Evolutionary conservation across 176 grass and related monocot genomes (phyloP).

Genomic region (Rhynchospora pubera): DNA sequence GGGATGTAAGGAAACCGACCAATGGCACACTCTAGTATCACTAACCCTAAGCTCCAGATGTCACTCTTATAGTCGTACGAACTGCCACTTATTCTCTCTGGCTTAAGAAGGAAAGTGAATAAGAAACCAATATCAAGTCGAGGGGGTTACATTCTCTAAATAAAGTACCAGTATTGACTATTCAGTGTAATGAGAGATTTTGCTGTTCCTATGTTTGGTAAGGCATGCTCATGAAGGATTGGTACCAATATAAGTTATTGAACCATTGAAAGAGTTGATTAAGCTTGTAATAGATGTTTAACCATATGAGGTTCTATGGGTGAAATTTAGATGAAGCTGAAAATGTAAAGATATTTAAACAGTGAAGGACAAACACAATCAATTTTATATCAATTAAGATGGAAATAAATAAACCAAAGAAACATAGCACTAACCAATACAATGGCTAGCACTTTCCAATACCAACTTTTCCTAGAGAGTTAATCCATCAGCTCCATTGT

Average conservation of each 20-base stretch:
- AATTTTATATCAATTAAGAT: background rate
- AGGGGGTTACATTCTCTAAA: background rate
- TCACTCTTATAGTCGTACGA: slow-evolving; percentile 98
- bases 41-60: slow-evolving; percentile 95
- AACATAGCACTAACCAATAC: background rate
- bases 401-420: background rate
- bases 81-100: slow-evolving; percentile 87
- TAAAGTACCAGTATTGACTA: background rate
- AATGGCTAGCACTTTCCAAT: background rate
- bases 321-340: background rate
- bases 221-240: background rate
- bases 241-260: background rate
- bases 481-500: background rate
- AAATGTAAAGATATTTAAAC: background rate
- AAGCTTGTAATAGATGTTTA: background rate
- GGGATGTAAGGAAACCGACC: slow-evolving; percentile 87
- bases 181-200: too few species aligned
- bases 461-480: background rate
- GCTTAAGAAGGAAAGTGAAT: slow-evolving; percentile 36
- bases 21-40: slow-evolving; percentile 91
- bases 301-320: background rate
- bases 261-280: background rate
- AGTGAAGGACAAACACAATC: background rate
- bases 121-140: background rate
- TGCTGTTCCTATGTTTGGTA: too few species aligned